These are phyloP conservation scores for Ramalina peruviana DNA, from an alignment of 495 filamentous ascomycete species.

Conservation along the genomic window DNA sequence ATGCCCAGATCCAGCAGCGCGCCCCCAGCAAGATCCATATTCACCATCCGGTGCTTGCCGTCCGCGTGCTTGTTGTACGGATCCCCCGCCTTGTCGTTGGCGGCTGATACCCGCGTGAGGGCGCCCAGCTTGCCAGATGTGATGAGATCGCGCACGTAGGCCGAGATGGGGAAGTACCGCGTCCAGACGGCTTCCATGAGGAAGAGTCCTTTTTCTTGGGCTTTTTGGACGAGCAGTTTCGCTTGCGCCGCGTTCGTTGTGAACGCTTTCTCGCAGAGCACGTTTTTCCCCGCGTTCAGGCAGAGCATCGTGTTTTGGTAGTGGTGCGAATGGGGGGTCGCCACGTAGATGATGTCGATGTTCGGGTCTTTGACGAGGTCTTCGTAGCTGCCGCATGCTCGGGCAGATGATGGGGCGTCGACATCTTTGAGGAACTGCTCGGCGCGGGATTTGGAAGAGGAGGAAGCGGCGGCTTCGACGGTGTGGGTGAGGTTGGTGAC, in stretches of 20 bases:
- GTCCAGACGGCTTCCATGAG: conserved; percentile 98
- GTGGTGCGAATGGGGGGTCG: conserved; percentile 91
- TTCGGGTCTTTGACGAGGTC: conserved; percentile 63
- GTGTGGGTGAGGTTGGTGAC: conserved; percentile 65
- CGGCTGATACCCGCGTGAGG: conserved; percentile 63
- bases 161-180: conserved; percentile 70
- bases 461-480: conserved; percentile 71
- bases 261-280: conserved; percentile 88
- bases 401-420: conserved; percentile 46
- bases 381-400: conserved; percentile 68
- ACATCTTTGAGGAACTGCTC: conserved; percentile 55
- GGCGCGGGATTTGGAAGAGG: conserved; percentile 53
- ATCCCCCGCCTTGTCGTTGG: conserved; percentile 41
- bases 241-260: conserved; percentile 79
- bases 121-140: conserved; percentile 56
- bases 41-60: conserved; percentile 66
- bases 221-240: conserved; percentile 57
- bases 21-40: conserved; percentile 74
- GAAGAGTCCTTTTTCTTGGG: conserved; percentile 68
- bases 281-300: conserved; percentile 71
- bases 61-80: conserved; percentile 34
- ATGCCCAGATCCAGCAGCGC: conserved; percentile 75
- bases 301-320: conserved; percentile 80
- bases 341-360: conserved; percentile 83
- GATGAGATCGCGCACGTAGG: conserved; percentile 61